Conservation (phyloP, 1,139 yeast species). For the Taphrina wiesneri region DNA sequence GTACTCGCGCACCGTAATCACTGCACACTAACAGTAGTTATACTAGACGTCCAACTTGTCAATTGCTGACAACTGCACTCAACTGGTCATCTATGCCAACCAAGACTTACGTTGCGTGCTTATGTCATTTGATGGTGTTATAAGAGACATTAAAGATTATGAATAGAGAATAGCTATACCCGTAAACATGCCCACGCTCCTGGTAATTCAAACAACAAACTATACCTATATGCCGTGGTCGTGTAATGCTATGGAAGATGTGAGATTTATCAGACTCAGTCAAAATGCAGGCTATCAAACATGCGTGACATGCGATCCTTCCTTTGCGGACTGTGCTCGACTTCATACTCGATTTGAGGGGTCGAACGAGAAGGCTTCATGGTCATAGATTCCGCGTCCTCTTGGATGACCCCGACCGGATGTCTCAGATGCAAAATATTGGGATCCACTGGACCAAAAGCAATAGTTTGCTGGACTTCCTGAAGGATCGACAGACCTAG, state of each 20-base stretch:
- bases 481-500: not conserved
- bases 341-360: constrained; percentile 11
- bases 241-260: not conserved
- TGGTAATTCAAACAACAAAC: not conserved
- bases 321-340: not conserved
- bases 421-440: constrained; percentile 15
- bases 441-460: constrained; percentile 12
- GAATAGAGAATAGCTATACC: not conserved
- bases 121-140: not conserved
- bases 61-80: too few relatives aligned
- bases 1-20: too few relatives aligned
- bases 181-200: not conserved
- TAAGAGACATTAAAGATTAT: not conserved
- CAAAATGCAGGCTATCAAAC: constrained; percentile 19
- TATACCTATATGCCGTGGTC: not conserved
- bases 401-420: not conserved
- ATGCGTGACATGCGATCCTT: constrained; percentile 23
- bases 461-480: constrained; percentile 2
- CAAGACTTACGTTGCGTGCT: not conserved
- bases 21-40: too few relatives aligned
- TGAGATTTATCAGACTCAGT: not conserved
- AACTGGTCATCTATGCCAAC: too few relatives aligned
- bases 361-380: constrained; percentile 23
- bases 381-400: not conserved
- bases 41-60: too few relatives aligned